These are phyloP conservation scores for Teratosphaeria nubilosa DNA, from an alignment of 2,329 filamentous ascomycete genomes.

Conservation along the genomic window DNA sequence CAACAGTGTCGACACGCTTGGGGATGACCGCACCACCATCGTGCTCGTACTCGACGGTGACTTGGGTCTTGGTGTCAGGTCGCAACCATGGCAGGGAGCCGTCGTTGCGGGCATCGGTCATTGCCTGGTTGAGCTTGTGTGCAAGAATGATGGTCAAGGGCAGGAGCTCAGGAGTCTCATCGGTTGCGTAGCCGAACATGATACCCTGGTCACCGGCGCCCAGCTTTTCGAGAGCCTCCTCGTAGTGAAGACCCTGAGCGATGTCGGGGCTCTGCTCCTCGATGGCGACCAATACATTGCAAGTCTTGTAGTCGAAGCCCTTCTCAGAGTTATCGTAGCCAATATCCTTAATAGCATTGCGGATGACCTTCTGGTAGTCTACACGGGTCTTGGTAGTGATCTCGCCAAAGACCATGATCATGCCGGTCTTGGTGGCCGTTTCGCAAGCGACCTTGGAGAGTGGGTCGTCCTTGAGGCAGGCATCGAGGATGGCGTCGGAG, in stretches of 20 bases:
- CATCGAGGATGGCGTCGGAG: constrained; percentile 96
- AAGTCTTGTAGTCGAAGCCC: constrained; percentile 99
- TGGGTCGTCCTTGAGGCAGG: constrained; percentile 87
- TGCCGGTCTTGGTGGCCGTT: constrained; percentile 97
- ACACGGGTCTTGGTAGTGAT: constrained; percentile 93
- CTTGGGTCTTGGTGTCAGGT: constrained; percentile 99
- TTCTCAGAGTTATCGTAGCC: constrained; percentile 95
- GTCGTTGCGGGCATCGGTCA: constrained; percentile 80
- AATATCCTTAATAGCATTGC: constrained; percentile 92
- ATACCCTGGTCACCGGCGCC: constrained; percentile 99
- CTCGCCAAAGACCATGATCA: constrained; percentile 99
- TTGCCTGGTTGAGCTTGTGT: constrained; percentile 94
- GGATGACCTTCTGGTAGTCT: constrained; percentile 98
- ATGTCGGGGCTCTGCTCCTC: constrained; percentile 99
- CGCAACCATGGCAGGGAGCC: constrained; percentile 87
- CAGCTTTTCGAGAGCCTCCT: constrained; percentile 92
- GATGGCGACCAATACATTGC: constrained; percentile 95
- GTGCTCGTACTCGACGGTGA: constrained; percentile 97
- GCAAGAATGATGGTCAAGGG: constrained; percentile 87
- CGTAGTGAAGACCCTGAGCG: constrained; percentile 96
- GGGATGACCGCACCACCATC: constrained; percentile 90
- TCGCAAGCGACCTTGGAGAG: constrained; percentile 98
- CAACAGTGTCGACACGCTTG: constrained; percentile 87
- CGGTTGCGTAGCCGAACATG: constrained; percentile 99
- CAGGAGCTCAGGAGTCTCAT: constrained; percentile 95